Percentiles rank a stretch among this genome's conserved stretches.
Conservation (phyloP, 1,139 yeast species). For the Meyerozyma sp. region DNA sequence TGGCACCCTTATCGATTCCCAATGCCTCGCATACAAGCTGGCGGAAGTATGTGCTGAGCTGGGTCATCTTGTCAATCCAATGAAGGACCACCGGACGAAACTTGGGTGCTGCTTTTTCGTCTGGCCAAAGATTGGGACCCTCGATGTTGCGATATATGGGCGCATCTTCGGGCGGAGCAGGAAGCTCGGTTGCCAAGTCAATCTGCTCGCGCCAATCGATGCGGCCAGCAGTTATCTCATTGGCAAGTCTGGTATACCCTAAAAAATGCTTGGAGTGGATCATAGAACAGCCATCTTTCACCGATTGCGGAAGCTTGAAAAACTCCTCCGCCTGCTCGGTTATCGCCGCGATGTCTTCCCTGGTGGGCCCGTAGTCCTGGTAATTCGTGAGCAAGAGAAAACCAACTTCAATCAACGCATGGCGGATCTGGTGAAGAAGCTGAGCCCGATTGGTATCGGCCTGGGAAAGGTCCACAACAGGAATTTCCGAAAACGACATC, state of each 20-base stretch:
- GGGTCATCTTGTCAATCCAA: conserved; percentile 45
- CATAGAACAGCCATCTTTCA: conserved; percentile 54
- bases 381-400: conserved; percentile 51
- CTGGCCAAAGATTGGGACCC: conserved; percentile 66
- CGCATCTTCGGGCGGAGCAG: conserved; percentile 38
- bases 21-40: conserved; percentile 51
- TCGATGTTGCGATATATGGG: conserved; percentile 55
- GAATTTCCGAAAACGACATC: conserved; percentile 25
- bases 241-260: conserved; percentile 63
- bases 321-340: conserved; percentile 41
- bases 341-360: conserved; percentile 34
- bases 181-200: conserved; percentile 59
- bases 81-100: conserved; percentile 41
- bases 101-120: conserved; percentile 39
- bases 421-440: conserved; percentile 41
- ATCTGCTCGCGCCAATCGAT: conserved; percentile 67
- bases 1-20: conserved; percentile 38
- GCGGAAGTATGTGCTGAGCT: conserved; percentile 38
- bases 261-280: conserved; percentile 59
- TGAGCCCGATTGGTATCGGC: conserved; percentile 32
- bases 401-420: conserved; percentile 59
- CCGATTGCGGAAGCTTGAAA: conserved; percentile 48
- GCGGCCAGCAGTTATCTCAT: conserved; percentile 56
- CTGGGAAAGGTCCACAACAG: conserved; percentile 31
- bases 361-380: conserved; percentile 26